A percentile compares a stretch with the other conserved stretches of the same genome.
Evolutionary conservation across 768 basidiomycete genomes (phyloP).

Genomic region (Naganishia randhawae): DNA sequence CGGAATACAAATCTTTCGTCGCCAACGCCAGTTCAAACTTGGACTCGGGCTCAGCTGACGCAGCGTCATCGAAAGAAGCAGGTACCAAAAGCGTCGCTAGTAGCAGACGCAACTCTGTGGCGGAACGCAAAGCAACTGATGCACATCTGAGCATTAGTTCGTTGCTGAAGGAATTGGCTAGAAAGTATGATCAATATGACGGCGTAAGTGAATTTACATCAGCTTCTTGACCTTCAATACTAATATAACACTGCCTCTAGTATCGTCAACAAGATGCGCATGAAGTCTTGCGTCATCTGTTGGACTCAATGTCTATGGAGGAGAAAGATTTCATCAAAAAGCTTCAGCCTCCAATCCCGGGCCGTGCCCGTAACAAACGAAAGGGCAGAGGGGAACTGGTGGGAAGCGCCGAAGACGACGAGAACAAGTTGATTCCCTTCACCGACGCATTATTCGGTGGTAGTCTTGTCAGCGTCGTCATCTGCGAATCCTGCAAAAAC

Average conservation of each 20-base stretch:
- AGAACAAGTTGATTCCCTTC: constrained; percentile 64
- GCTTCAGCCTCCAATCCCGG: constrained; percentile 36
- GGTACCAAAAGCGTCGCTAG: constrained; percentile 13
- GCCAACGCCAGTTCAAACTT: neutral
- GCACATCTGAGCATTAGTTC: constrained; percentile 39
- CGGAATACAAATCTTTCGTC: constrained; percentile 13
- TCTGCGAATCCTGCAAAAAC: constrained; percentile 90
- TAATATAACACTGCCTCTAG: constrained; percentile 25
- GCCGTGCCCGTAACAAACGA: constrained; percentile 14
- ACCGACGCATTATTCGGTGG: constrained; percentile 90
- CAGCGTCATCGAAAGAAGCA: constrained; percentile 31
- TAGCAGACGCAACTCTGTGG: constrained; percentile 18
- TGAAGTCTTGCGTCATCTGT: constrained; percentile 80
- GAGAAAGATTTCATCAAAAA: constrained; percentile 65
- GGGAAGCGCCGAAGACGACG: constrained; percentile 42
- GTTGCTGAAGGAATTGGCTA: constrained; percentile 65
- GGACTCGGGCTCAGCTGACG: neutral
- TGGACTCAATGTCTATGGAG: constrained; percentile 92
- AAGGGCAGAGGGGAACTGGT: constrained; percentile 13
- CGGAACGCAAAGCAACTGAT: constrained; percentile 30
- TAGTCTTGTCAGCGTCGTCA: constrained; percentile 79
- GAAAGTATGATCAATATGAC: constrained; percentile 88
- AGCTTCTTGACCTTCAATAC: neutral
- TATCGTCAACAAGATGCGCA: constrained; percentile 96
- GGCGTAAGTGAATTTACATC: constrained; percentile 54